Percentiles rank a stretch among this genome's conserved stretches.
Evolutionary conservation across 2,329 filamentous ascomycete genomes (phyloP).

Genomic region (Pseudopithomyces chartarum): DNA sequence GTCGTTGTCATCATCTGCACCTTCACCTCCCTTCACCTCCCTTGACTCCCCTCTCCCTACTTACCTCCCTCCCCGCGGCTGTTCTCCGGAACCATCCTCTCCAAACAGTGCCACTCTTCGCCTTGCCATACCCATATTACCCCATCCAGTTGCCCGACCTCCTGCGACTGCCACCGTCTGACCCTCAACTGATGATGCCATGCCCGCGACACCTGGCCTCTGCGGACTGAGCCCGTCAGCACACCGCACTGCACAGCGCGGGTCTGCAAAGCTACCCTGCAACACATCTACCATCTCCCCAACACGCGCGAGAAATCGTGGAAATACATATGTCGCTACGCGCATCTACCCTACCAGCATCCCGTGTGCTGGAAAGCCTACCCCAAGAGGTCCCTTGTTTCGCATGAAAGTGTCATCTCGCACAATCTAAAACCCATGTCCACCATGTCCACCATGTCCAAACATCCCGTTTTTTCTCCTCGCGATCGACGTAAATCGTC

Average conservation of each 20-base stretch:
- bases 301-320: neutral
- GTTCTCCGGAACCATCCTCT: neutral
- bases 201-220: constrained; percentile 2
- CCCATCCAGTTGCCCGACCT: constrained; percentile 6
- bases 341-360: neutral
- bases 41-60: neutral
- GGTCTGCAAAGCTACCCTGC: constrained; percentile 1
- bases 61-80: neutral
- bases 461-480: too few relatives aligned
- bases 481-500: too few relatives aligned
- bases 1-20: neutral
- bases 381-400: neutral
- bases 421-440: neutral
- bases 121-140: constrained; percentile 2
- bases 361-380: neutral
- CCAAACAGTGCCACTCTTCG: constrained; percentile 4
- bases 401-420: neutral
- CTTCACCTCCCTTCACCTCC: neutral
- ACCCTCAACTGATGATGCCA: neutral
- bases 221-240: constrained; percentile 2
- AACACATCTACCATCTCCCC: neutral
- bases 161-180: constrained; percentile 1
- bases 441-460: neutral
- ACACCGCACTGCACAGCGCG: neutral
- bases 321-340: neutral